A percentile compares a stretch with the other conserved stretches of the same genome.
Evolutionary conservation across 495 filamentous ascomycete genomes (phyloP).

Genomic region (Sordaria brevicollis): DNA sequence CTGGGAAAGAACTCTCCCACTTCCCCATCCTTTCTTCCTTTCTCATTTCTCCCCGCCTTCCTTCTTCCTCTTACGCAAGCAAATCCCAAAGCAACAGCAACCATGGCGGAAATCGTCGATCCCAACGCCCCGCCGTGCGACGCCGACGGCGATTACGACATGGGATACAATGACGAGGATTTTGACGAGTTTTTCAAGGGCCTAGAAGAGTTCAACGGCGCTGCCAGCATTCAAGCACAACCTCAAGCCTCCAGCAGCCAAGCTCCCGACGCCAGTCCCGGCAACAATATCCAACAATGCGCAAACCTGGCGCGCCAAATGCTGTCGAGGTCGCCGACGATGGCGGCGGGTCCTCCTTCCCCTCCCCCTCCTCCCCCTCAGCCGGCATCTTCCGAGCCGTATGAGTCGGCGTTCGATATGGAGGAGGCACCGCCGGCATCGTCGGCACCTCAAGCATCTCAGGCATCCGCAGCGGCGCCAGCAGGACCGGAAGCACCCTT

Average conservation of each 20-base stretch:
- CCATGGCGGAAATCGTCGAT: neutral
- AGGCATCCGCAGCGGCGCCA: too few relatives aligned
- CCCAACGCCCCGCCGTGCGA: neutral
- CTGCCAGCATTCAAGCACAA: neutral
- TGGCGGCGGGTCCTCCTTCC: too few relatives aligned
- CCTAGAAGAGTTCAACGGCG: neutral
- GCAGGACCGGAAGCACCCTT: too few relatives aligned
- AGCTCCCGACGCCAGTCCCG: neutral
- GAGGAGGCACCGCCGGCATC: neutral
- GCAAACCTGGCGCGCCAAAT: neutral
- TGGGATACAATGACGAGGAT: neutral
- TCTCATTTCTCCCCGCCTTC: neutral
- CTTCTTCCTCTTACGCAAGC: neutral
- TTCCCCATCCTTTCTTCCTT: too few relatives aligned
- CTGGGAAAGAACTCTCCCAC: neutral
- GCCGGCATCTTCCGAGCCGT: neutral
- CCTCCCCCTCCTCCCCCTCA: neutral
- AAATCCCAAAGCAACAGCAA: neutral
- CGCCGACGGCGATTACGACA: neutral
- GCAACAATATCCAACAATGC: neutral
- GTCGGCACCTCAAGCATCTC: neutral
- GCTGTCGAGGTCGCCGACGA: neutral
- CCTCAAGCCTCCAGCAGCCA: neutral
- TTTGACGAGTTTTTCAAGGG: neutral
- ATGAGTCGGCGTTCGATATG: neutral